Percentiles rank a stretch among this genome's conserved stretches.
Conservation (phyloP, 257 asterid species). For the Coffea canephora region DNA sequence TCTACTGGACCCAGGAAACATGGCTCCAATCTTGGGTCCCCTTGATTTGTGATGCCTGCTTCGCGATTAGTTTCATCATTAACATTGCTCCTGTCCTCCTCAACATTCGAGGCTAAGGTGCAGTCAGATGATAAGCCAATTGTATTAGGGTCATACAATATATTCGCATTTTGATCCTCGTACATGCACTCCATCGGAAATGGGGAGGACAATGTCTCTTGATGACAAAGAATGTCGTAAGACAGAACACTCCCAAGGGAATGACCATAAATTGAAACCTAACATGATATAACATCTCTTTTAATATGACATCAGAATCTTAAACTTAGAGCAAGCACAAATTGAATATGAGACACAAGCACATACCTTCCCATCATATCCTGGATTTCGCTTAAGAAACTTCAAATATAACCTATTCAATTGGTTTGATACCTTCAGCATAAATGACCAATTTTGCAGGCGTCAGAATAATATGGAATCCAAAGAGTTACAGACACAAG, state of each 20-base stretch:
- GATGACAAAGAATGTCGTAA: constrained; percentile 96
- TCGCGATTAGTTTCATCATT: constrained; percentile 34
- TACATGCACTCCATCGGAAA: constrained; percentile 87
- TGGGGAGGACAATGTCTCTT: constrained; percentile 64
- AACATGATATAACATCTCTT: constrained; percentile 14
- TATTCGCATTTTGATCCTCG: constrained; percentile 46
- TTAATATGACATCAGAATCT: background rate
- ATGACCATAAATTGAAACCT: constrained; percentile 95
- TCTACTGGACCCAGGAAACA: constrained; percentile 33
- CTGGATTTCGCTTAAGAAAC: constrained; percentile 94
- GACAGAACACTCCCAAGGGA: constrained; percentile 97
- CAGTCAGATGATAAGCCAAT: constrained; percentile 28
- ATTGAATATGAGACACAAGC: constrained; percentile 21
- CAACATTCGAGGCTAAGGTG: constrained; percentile 33
- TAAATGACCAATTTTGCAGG: constrained; percentile 21
- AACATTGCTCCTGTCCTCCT: constrained; percentile 30
- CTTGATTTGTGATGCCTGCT: constrained; percentile 27
- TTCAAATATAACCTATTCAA: constrained; percentile 80
- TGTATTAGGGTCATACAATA: constrained; percentile 16
- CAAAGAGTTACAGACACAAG: background rate
- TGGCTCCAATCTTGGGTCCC: constrained; percentile 11
- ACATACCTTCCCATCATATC: constrained; percentile 90
- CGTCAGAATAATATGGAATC: constrained; percentile 10
- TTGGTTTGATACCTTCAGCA: constrained; percentile 77
- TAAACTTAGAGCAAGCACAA: constrained; percentile 5